Base-by-base conservation (phyloP, 2,329 filamentous ascomycete species). In the Fusarium sp. region DNA sequence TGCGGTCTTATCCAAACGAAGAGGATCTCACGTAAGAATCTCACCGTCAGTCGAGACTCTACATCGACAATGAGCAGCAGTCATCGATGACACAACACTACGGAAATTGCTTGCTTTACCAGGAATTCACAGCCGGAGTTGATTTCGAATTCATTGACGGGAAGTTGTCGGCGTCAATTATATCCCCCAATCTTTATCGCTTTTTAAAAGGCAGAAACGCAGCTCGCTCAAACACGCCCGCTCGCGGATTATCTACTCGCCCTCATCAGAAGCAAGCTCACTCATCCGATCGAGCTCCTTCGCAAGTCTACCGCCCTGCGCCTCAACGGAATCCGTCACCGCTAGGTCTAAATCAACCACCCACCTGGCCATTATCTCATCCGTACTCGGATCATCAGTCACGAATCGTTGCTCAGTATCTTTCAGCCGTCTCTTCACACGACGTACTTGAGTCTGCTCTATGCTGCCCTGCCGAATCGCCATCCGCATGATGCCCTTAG, bases 341-440 rank as follows among this genome's bases (percentile, higher is more conserved):
- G 55, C 55, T 5, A 58, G 34, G 19, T 58, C 48, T 14, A 58
- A 21, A 25, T 58, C 46, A 7, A 58, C 4, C 26, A 58, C 13
- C 55, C 55, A 58, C 1, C n/a, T 42, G 13, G 18, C 46, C 37
- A 53, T 31, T 14, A 16, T 13, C 14, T 58, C 31, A 4, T 51
- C 49, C 1, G 23, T 41, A 13, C 13, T 28, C 3, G 2, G 13
- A 19, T n/a, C 25, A 14, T 42, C 25, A 3, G n/a, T 25, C 44
- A 18, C 7, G 16, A 41, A 42, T 6, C 19, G 31, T 16, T 50
- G 19, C 3, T 6, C 55, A 4, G 7, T 58, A 7, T 21, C 18
- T 7, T 21, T 31, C 3, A 58, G 21, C 4, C 13, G 12, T 3
- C 18, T 21, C 11, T 19, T 51, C 8, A 21, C 21, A 8, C 37